A percentile compares a stretch with the other conserved stretches of the same genome.
These are phyloP conservation scores for Manihot esculenta DNA, from an alignment of 441 rosid genomes.

Conservation along the genomic window DNA sequence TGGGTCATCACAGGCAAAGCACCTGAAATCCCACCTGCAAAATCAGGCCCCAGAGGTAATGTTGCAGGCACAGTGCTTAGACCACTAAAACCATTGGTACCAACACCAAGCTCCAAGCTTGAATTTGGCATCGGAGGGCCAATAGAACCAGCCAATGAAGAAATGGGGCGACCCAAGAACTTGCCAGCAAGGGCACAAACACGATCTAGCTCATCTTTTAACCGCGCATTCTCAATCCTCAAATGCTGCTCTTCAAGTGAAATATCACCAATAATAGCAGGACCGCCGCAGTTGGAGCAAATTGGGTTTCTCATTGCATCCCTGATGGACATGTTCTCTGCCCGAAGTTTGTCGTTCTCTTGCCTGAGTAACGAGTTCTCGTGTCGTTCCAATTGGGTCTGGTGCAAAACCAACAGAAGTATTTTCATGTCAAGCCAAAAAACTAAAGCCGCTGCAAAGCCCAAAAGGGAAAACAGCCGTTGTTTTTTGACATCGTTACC, in stretches of 20 bases:
- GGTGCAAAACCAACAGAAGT: conserved; percentile 9
- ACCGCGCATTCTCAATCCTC: conserved; percentile 80
- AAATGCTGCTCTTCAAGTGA: conserved; percentile 86
- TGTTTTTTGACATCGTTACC: conserved; percentile 36
- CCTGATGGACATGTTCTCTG: conserved; percentile 75
- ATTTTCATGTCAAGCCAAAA: not conserved
- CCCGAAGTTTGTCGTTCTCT: conserved; percentile 81
- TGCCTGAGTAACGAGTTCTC: conserved; percentile 74
- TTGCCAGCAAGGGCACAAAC: conserved; percentile 78
- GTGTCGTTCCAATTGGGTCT: conserved; percentile 89
- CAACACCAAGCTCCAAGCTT: conserved; percentile 64
- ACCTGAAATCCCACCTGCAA: conserved; percentile 40
- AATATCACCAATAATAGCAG: conserved; percentile 69
- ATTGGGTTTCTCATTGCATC: conserved; percentile 80
- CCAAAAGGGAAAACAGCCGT: not conserved
- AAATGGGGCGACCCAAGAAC: conserved; percentile 71
- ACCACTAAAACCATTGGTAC: conserved; percentile 55
- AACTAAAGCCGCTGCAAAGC: not conserved
- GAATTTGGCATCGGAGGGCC: conserved; percentile 61
- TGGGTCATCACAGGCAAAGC: conserved; percentile 34
- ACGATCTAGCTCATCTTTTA: conserved; percentile 83
- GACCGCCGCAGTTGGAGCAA: conserved; percentile 85
- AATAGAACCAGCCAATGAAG: conserved; percentile 37
- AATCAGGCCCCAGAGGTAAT: conserved; percentile 51
- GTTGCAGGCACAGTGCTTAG: conserved; percentile 40